These are phyloP conservation scores for Nannochloropsis oceanica DNA, from an alignment of 108 stramenopile species.

Conservation along the genomic window DNA sequence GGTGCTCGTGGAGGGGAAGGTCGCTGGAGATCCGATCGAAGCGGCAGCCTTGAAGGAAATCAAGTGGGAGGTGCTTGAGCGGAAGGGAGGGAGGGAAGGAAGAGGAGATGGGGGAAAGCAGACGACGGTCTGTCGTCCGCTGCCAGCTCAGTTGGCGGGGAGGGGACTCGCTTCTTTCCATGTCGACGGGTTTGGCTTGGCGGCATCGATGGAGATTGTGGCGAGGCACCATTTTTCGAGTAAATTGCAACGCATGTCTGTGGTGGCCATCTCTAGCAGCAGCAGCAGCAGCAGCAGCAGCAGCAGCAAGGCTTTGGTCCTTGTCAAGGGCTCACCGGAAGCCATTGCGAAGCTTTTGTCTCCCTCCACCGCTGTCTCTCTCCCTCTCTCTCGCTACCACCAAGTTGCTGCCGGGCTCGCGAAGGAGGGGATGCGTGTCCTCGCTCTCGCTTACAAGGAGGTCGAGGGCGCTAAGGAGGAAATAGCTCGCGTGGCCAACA, in stretches of 20 bases:
- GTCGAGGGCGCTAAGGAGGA: slow-evolving; percentile 35
- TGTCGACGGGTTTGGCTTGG: not conserved
- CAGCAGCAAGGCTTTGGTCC: slow-evolving; percentile 42
- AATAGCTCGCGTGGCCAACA: not conserved
- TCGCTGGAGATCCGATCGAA: slow-evolving; percentile 86
- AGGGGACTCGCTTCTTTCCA: not conserved
- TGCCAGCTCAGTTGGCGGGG: not conserved
- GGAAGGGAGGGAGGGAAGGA: not conserved
- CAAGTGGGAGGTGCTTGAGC: slow-evolving; percentile 40
- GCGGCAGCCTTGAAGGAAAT: slow-evolving; percentile 63
- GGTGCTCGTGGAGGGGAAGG: slow-evolving; percentile 36
- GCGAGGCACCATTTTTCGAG: slow-evolving; percentile 89
- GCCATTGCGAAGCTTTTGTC: slow-evolving; percentile 59
- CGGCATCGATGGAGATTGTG: slow-evolving; percentile 49
- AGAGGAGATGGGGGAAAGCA: not conserved
- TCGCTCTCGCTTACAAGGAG: slow-evolving; percentile 69
- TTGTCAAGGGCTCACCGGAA: slow-evolving; percentile 93
- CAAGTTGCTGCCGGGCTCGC: slow-evolving; percentile 27
- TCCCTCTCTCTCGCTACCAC: slow-evolving; percentile 23
- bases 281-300: not conserved
- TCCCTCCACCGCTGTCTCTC: slow-evolving; percentile 3
- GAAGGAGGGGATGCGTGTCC: slow-evolving; percentile 73
- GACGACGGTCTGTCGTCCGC: not conserved
- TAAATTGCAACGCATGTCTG: slow-evolving; percentile 91
- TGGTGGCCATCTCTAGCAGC: slow-evolving; percentile 37